A percentile compares a stretch with the other conserved stretches of the same genome.
phyloP scores from a whole-genome alignment of 2,329 filamentous ascomycete genomes.

The Calonectria naviculata region DNA sequence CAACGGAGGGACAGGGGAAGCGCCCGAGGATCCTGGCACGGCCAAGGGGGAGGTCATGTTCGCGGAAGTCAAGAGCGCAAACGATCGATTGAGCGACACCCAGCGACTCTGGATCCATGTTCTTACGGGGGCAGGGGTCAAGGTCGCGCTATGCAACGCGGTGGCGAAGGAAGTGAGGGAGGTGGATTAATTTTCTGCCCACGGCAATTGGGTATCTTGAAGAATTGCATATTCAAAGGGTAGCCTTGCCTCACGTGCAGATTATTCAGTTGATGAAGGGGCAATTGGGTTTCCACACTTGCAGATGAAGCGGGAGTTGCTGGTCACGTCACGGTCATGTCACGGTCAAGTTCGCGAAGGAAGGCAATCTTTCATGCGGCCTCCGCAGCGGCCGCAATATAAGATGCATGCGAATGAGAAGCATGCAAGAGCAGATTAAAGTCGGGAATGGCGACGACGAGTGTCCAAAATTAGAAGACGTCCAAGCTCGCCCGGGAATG shows the following conservation, averaged over 20 bases:
- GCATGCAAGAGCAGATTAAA: slow-evolving; percentile 9
- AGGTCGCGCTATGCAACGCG: slow-evolving; percentile 83
- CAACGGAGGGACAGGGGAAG: slow-evolving; percentile 40
- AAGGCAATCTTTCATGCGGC: slow-evolving; percentile 8
- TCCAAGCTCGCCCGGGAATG: slow-evolving; percentile 31
- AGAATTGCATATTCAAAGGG: neutral
- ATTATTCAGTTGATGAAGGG: slow-evolving; percentile 9
- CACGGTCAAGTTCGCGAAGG: slow-evolving; percentile 18
- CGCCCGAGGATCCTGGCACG: slow-evolving; percentile 39
- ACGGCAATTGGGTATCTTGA: slow-evolving; percentile 8
- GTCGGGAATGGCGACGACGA: slow-evolving; percentile 9
- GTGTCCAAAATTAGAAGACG: slow-evolving; percentile 39
- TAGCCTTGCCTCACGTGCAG: slow-evolving; percentile 25
- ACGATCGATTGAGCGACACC: slow-evolving; percentile 94
- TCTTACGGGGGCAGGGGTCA: slow-evolving; percentile 83
- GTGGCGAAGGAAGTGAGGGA: slow-evolving; percentile 63
- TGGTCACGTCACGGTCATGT: slow-evolving; percentile 26
- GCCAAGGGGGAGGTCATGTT: slow-evolving; percentile 76
- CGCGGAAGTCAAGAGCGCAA: slow-evolving; percentile 83
- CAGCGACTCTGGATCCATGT: slow-evolving; percentile 98
- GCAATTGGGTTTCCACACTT: slow-evolving; percentile 19
- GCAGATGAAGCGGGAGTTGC: slow-evolving; percentile 6
- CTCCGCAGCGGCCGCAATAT: slow-evolving; percentile 18
- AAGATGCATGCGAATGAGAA: slow-evolving; percentile 25
- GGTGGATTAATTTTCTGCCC: slow-evolving; percentile 45